Conservation (phyloP, 2,329 filamentous ascomycete species). For the Fusarium oligoseptatum region DNA sequence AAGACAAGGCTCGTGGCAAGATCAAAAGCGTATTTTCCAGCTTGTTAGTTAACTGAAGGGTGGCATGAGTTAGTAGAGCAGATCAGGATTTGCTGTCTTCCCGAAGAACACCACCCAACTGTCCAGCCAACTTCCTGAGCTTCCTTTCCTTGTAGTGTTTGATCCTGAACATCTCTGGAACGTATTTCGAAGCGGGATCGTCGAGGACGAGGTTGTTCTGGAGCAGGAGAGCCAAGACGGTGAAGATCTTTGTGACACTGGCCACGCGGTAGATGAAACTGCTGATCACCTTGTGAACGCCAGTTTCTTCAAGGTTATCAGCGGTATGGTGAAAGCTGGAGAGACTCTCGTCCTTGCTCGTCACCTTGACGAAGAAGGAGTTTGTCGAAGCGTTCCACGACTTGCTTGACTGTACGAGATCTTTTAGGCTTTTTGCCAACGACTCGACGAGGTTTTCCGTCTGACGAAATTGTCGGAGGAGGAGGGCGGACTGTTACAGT, state of each 20-base stretch:
- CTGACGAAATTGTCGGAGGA: not conserved
- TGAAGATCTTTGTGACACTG: not conserved
- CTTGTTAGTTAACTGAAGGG: not conserved
- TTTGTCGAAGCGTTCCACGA: not conserved
- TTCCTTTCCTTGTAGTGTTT: not conserved
- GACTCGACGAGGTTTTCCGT: not conserved
- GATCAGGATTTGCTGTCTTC: not conserved
- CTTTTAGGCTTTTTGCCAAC: not conserved
- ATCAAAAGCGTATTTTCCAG: not conserved
- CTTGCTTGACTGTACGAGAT: not conserved
- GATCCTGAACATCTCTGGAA: not conserved
- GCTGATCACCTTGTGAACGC: not conserved
- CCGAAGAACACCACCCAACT: not conserved
- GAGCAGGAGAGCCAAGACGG: not conserved
- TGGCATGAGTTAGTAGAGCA: not conserved
- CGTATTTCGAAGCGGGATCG: not conserved
- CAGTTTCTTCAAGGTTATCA: not conserved
- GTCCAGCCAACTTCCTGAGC: not conserved
- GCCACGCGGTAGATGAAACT: not conserved
- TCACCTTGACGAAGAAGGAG: not conserved
- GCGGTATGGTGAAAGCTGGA: not conserved
- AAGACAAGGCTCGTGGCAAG: not conserved
- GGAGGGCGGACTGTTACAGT: not conserved
- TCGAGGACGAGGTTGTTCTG: not conserved
- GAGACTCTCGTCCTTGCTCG: not conserved